These are phyloP conservation scores for Ascochyta fabae DNA, from an alignment of 2,329 filamentous ascomycete species.

Conservation along the genomic window DNA sequence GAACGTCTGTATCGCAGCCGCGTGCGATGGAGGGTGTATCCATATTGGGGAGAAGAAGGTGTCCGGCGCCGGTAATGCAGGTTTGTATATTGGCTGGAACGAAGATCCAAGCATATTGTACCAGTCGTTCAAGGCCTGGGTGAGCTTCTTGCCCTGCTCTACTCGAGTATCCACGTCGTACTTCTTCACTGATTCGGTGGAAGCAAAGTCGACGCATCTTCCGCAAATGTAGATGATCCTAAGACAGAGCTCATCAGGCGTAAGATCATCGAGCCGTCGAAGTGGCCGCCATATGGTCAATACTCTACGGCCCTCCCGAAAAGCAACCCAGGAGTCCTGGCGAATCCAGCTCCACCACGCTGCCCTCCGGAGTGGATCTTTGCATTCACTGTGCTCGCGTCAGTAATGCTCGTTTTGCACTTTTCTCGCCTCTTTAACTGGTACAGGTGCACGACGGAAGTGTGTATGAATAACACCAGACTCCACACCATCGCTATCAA, in stretches of 20 bases:
- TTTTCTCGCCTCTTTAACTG: no score
- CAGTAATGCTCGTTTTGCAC: neutral
- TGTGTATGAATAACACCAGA: neutral
- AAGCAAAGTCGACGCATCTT: conserved; percentile 65
- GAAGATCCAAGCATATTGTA: conserved; percentile 52
- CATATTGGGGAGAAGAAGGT: conserved; percentile 31
- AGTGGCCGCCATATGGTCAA: conserved; percentile 66
- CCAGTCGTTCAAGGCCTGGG: conserved; percentile 61
- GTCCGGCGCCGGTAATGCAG: conserved; percentile 17
- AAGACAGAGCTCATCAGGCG: conserved; percentile 61
- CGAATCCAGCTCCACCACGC: conserved; percentile 72
- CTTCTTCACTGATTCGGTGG: conserved; percentile 53
- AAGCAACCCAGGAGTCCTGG: conserved; percentile 71
- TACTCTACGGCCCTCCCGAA: conserved; percentile 62
- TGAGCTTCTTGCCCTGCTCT: conserved; percentile 54
- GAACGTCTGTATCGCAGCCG: conserved; percentile 60
- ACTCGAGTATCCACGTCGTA: conserved; percentile 55
- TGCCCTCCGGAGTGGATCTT: conserved; percentile 61
- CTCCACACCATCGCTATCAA: neutral
- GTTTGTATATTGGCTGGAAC: conserved; percentile 52
- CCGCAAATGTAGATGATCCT: conserved; percentile 63
- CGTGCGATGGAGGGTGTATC: conserved; percentile 43
- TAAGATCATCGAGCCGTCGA: conserved; percentile 56
- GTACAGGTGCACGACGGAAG: no score
- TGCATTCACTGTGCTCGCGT: conserved; percentile 52